Percentiles rank a stretch among this genome's conserved stretches.
Conservation (phyloP, 257 asterid species). For the Rehmannia glutinosa region DNA sequence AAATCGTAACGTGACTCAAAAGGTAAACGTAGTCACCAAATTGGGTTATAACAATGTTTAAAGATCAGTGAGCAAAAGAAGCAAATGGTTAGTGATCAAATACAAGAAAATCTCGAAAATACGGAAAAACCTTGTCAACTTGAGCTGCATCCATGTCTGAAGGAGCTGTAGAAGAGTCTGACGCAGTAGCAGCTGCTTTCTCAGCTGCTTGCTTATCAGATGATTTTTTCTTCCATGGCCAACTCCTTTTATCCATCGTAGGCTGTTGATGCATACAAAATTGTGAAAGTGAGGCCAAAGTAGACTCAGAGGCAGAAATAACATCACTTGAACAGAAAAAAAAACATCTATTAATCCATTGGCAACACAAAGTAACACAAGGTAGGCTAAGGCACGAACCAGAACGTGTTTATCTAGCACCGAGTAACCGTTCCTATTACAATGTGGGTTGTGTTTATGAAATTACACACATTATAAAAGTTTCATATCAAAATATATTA, state of each 20-base stretch:
- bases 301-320: neutral
- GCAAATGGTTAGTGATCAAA: neutral
- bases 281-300: neutral
- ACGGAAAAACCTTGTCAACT: conserved; percentile 53
- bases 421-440: no score
- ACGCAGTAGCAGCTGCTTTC: conserved; percentile 35
- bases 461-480: no score
- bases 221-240: conserved; percentile 99
- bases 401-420: no score
- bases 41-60: neutral
- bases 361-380: neutral
- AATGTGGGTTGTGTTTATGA: no score
- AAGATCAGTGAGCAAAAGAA: neutral
- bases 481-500: neutral
- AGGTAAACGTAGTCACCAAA: neutral
- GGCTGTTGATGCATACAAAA: conserved; percentile 24
- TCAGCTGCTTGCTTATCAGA: conserved; percentile 69
- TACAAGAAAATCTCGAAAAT: neutral
- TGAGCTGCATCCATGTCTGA: conserved; percentile 41
- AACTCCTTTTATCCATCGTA: conserved; percentile 76
- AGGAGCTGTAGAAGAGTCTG: conserved; percentile 39
- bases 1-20: neutral
- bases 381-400: no score
- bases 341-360: neutral
- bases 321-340: neutral